Conservation (phyloP, 2,329 filamentous ascomycete genomes). For the Oidium heveae region DNA sequence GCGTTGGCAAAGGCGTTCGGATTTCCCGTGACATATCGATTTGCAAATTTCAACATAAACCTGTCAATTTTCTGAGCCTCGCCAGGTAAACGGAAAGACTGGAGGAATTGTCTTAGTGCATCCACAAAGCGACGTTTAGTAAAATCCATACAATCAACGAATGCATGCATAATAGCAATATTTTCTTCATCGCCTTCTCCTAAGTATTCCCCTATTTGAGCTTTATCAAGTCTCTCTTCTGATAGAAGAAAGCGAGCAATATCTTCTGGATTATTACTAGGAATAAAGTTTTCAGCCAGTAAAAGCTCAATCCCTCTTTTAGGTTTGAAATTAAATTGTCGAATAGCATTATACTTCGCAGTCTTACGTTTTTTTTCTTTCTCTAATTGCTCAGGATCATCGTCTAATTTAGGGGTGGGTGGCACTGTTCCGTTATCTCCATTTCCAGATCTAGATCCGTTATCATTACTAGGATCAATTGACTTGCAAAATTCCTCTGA, state of each 20-base stretch:
- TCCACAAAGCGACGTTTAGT: conserved; percentile 78
- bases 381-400: conserved; percentile 84
- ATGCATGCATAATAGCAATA: conserved; percentile 94
- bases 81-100: conserved; percentile 81
- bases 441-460: conserved; percentile 33
- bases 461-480: conserved; percentile 42
- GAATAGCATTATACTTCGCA: conserved; percentile 65
- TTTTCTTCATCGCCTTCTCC: conserved; percentile 85
- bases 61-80: conserved; percentile 98
- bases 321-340: conserved; percentile 92
- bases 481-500: conserved; percentile 42
- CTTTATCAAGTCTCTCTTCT: conserved; percentile 73
- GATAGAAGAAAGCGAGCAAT: conserved; percentile 62
- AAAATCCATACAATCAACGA: conserved; percentile 91
- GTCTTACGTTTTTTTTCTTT: conserved; percentile 88
- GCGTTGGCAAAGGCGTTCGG: conserved; percentile 95
- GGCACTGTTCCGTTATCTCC: conserved; percentile 28
- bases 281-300: conserved; percentile 66
- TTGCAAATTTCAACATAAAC: conserved; percentile 97
- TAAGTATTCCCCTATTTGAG: conserved; percentile 76
- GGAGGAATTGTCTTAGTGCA: conserved; percentile 69
- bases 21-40: conserved; percentile 83
- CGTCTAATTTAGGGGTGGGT: conserved; percentile 48
- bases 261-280: conserved; percentile 50
- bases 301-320: conserved; percentile 77